These are phyloP conservation scores for Nakataea oryzae DNA, from an alignment of 2,329 filamentous ascomycete genomes.

Conservation along the genomic window DNA sequence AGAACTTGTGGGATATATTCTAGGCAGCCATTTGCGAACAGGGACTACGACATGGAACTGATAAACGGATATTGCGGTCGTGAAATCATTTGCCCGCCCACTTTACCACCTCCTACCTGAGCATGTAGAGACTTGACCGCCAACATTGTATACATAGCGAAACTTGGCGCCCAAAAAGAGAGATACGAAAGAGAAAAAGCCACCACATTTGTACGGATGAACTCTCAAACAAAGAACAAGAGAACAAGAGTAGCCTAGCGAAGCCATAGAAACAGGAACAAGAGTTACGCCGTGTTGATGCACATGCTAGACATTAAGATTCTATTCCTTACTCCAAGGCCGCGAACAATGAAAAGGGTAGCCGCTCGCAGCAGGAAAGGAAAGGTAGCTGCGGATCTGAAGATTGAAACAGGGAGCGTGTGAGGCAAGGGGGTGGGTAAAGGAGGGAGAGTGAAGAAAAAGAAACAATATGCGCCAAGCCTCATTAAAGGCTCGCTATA, in stretches of 20 bases:
- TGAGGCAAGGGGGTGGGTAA: too few species aligned
- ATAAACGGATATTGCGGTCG: too few species aligned
- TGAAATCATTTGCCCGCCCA: too few species aligned
- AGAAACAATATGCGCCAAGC: neutral
- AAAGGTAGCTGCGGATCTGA: neutral
- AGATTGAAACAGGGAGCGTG: neutral
- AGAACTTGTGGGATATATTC: too few species aligned
- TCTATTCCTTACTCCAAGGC: neutral
- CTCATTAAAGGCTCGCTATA: neutral
- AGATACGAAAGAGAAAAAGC: neutral
- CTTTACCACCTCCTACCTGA: too few species aligned
- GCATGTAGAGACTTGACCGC: too few species aligned
- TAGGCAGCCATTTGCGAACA: too few species aligned
- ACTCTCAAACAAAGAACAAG: neutral
- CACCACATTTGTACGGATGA: neutral
- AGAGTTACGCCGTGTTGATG: neutral
- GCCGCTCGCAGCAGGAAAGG: neutral
- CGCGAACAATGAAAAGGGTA: neutral
- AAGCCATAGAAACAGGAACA: neutral
- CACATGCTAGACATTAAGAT: neutral
- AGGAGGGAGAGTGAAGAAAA: neutral
- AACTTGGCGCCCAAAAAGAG: too few species aligned
- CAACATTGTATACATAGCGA: too few species aligned
- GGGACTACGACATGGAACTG: too few species aligned
- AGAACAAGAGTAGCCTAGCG: too few species aligned